phyloP scores from a whole-genome alignment of 495 filamentous ascomycete species.

The Aspergillus egyptiacus region DNA sequence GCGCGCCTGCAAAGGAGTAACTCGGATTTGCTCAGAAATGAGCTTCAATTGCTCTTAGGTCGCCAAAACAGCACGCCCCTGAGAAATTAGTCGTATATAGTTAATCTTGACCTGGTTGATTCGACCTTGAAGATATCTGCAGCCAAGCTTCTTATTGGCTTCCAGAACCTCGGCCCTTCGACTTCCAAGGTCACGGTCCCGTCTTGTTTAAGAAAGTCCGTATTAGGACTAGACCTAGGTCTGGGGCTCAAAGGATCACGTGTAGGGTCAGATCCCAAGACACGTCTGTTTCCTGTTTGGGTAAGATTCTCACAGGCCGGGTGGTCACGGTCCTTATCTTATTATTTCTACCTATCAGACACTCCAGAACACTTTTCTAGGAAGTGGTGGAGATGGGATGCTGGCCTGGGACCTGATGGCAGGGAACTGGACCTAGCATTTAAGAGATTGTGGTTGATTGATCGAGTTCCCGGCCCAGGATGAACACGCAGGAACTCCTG shows the following conservation, averaged over 20 bases:
- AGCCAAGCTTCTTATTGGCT: background rate
- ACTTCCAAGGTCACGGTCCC: too few relatives aligned
- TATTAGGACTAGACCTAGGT: background rate
- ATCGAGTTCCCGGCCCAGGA: constrained; percentile 5
- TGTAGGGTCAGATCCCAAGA: background rate
- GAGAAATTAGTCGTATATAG: too few relatives aligned
- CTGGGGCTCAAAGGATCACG: background rate
- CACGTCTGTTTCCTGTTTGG: background rate
- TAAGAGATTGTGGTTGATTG: background rate
- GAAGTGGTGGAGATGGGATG: background rate
- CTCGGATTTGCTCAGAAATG: background rate
- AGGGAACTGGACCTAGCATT: background rate
- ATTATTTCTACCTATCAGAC: too few relatives aligned
- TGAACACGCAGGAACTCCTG: constrained; percentile 27
- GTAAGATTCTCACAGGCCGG: background rate
- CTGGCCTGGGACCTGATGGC: background rate
- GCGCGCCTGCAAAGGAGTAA: too few relatives aligned
- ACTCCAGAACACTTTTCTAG: background rate
- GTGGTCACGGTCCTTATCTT: too few relatives aligned
- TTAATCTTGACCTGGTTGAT: background rate
- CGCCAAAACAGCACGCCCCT: too few relatives aligned
- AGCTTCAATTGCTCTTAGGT: background rate
- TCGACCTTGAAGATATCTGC: background rate
- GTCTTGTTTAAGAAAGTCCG: too few relatives aligned
- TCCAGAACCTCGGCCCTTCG: too few relatives aligned